These are phyloP conservation scores for Typha latifolia DNA, from an alignment of 176 grass and related monocot genomes.

Conservation along the genomic window DNA sequence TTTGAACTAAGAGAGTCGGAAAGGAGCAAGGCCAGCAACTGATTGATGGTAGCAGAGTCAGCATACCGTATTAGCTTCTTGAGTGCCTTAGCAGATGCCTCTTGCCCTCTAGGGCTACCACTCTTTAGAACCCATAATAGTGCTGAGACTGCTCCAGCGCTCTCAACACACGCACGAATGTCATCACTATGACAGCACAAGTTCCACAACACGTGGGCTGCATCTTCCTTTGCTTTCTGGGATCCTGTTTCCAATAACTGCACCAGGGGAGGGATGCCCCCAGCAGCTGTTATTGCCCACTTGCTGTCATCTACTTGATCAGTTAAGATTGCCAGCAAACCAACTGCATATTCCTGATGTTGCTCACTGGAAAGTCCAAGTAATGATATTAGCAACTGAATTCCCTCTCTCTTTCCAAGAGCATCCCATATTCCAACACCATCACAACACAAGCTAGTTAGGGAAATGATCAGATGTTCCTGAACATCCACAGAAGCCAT, in stretches of 20 bases:
- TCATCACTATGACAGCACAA: constrained; percentile 85
- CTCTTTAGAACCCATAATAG: constrained; percentile 87
- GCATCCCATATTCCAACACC: constrained; percentile 65
- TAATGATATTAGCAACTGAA: constrained; percentile 86
- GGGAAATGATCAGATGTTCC: constrained; percentile 58
- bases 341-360: constrained; percentile 93
- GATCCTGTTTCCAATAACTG: constrained; percentile 85
- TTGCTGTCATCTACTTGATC: constrained; percentile 94
- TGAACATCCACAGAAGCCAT: constrained; percentile 84
- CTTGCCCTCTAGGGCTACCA: constrained; percentile 53
- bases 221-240: constrained; percentile 80
- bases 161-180: constrained; percentile 93
- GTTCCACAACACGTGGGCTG: constrained; percentile 79
- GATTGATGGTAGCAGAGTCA: constrained; percentile 83
- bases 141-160: constrained; percentile 68
- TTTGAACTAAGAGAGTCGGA: constrained; percentile 66
- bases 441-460: constrained; percentile 62
- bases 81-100: constrained; percentile 75
- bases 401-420: constrained; percentile 85
- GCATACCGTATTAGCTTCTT: constrained; percentile 72
- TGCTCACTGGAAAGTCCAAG: constrained; percentile 94
- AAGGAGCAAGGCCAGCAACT: constrained; percentile 67
- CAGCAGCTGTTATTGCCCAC: constrained; percentile 97
- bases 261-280: constrained; percentile 88
- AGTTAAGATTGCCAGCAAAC: constrained; percentile 77